Percentiles rank a stretch among this genome's conserved stretches.
phyloP scores from a whole-genome alignment of 78 protist genomes.

The Dictyostelium brefeldianum region DNA sequence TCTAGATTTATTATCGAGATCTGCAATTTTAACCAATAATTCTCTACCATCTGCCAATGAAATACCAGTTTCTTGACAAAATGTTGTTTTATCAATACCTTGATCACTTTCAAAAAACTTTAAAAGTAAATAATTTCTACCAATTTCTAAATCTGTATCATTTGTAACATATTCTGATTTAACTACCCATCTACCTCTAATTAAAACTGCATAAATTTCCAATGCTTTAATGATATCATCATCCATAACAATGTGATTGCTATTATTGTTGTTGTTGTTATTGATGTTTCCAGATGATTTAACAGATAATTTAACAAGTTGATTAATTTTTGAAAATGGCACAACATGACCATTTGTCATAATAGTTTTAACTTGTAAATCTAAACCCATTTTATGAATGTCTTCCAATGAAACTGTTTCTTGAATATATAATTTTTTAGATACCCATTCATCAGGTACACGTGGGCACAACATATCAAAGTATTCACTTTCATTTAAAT shows the following conservation, averaged over 20 bases:
- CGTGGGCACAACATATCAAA: conserved; percentile 53
- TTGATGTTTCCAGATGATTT: background rate
- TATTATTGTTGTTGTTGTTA: background rate
- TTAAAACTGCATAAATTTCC: conserved; percentile 7
- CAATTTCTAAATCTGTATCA: background rate
- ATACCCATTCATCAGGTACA: conserved; percentile 38
- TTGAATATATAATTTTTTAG: conserved; percentile 19
- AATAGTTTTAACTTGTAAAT: conserved; percentile 26
- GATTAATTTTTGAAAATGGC: conserved; percentile 28
- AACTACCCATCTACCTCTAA: conserved; percentile 65
- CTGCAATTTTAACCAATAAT: conserved; percentile 3
- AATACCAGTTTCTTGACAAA: background rate
- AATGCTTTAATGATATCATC: conserved; percentile 15
- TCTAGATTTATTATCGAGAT: background rate
- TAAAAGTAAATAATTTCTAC: conserved; percentile 32
- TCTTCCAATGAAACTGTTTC: conserved; percentile 51
- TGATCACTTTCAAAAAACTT: conserved; percentile 20
- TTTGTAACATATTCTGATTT: background rate
- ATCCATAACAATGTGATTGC: background rate
- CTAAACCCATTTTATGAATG: conserved; percentile 41
- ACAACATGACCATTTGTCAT: conserved; percentile 43
- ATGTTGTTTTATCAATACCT: conserved; percentile 12
- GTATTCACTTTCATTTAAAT: conserved; percentile 43
- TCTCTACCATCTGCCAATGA: conserved; percentile 31
- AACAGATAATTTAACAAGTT: background rate